Percentiles rank a stretch among this genome's conserved stretches.
phyloP scores from a whole-genome alignment of 345 rosid genomes.

The Excoecaria cochinchinensis region DNA sequence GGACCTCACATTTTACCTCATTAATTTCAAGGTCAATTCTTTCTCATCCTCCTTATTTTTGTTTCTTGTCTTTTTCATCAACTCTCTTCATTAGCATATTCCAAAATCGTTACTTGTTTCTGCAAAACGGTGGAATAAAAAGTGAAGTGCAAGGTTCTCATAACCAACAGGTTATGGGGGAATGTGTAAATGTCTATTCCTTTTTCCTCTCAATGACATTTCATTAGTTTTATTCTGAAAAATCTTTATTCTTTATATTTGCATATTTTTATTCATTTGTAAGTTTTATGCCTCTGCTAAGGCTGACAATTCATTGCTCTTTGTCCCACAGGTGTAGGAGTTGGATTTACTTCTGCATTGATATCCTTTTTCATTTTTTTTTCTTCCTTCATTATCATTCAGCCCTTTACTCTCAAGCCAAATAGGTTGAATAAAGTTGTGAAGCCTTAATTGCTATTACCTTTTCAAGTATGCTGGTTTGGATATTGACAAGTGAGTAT shows the following conservation, averaged over 20 bases:
- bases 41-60: too few species aligned
- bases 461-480: conserved; percentile 97
- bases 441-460: conserved; percentile 77
- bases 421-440: conserved; percentile 23
- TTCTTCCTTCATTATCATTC: not conserved
- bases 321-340: conserved; percentile 83
- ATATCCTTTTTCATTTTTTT: conserved; percentile 67
- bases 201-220: not conserved
- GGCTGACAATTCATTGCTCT: conserved; percentile 20
- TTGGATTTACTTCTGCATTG: conserved; percentile 92
- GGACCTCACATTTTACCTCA: too few species aligned
- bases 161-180: not conserved
- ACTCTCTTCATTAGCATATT: too few species aligned
- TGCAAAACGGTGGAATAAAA: too few species aligned
- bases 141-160: too few species aligned
- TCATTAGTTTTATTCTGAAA: not conserved
- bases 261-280: not conserved
- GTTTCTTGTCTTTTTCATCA: too few species aligned
- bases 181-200: not conserved
- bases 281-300: not conserved
- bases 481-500: conserved; percentile 94
- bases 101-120: too few species aligned
- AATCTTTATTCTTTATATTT: not conserved
- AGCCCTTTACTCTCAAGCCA: conserved; percentile 7
- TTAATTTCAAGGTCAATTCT: too few species aligned